phyloP scores from a whole-genome alignment of 371 early-diverging fungal genomes.

The Mortierella sp. region DNA sequence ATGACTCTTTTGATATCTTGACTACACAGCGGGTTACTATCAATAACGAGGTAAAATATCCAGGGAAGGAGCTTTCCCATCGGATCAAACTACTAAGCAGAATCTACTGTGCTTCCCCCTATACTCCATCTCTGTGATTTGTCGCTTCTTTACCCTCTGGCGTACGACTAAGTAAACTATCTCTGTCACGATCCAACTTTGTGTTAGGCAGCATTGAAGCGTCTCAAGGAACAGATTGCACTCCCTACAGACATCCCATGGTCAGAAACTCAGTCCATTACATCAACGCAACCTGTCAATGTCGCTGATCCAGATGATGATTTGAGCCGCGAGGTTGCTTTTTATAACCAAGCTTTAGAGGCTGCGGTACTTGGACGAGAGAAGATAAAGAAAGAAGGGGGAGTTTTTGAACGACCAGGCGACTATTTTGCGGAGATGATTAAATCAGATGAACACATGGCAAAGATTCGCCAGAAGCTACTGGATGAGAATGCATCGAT shows the following conservation, averaged over 20 bases:
- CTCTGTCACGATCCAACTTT: too few relatives aligned
- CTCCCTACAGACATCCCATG: conserved; percentile 77
- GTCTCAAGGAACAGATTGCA: conserved; percentile 72
- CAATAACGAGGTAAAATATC: conserved; percentile 73
- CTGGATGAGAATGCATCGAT: conserved; percentile 85
- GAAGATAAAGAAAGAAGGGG: conserved; percentile 66
- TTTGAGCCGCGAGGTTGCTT: conserved; percentile 89
- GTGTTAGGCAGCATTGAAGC: conserved; percentile 67
- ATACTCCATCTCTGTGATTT: too few relatives aligned
- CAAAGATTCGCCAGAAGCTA: conserved; percentile 82
- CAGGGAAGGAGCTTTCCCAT: too few relatives aligned
- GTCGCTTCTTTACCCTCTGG: too few relatives aligned
- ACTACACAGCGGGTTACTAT: conserved; percentile 71
- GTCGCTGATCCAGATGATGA: conserved; percentile 85
- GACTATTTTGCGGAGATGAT: conserved; percentile 98
- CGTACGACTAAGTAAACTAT: too few relatives aligned
- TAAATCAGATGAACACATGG: conserved; percentile 95
- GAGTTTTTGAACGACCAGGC: conserved; percentile 85
- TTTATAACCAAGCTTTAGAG: conserved; percentile 89
- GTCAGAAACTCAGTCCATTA: conserved; percentile 86
- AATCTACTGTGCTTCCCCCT: too few relatives aligned
- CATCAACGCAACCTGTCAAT: conserved; percentile 68
- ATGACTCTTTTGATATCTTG: conserved; percentile 64
- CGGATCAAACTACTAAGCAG: too few relatives aligned
- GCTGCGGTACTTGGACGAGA: conserved; percentile 77